A percentile compares a stretch with the other conserved stretches of the same genome.
Evolutionary conservation across 2,329 filamentous ascomycete species (phyloP).

Genomic region (Diplodia corticola): DNA sequence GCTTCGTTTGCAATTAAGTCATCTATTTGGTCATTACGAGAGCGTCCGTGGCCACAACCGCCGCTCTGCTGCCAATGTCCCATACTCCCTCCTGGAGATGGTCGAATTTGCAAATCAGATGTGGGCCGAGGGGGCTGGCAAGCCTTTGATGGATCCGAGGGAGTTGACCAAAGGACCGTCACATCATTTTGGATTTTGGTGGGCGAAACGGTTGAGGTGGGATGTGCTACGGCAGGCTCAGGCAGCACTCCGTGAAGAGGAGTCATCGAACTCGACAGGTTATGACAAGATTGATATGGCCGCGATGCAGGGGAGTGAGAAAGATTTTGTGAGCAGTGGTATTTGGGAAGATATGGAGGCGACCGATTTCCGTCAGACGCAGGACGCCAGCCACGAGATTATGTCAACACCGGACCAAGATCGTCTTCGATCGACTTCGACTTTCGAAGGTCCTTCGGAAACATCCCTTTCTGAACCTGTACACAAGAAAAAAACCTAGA

Average conservation of each 20-base stretch:
- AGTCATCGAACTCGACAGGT: background rate
- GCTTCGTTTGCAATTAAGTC: slow-evolving; percentile 32
- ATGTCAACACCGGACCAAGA: background rate
- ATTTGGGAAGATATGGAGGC: background rate
- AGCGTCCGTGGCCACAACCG: background rate
- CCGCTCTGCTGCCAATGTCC: background rate
- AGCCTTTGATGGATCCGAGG: slow-evolving; percentile 4
- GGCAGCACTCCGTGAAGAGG: background rate
- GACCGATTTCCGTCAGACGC: background rate
- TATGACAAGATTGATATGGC: background rate
- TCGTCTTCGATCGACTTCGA: background rate
- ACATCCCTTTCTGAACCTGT: background rate
- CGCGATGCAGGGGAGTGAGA: background rate
- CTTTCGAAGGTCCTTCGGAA: too few relatives aligned
- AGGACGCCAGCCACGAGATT: background rate
- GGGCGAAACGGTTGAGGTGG: background rate
- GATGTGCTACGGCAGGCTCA: background rate
- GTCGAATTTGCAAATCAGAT: background rate
- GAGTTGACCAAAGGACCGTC: background rate
- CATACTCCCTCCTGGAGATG: slow-evolving; percentile 5
- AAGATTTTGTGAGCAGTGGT: background rate
- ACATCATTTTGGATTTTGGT: background rate
- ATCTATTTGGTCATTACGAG: slow-evolving; percentile 31
- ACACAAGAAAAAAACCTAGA: background rate
- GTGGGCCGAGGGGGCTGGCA: background rate